A percentile compares a stretch with the other conserved stretches of the same genome.
Conservation (phyloP, 2,329 filamentous ascomycete genomes). For the Rutstroemia sp. region DNA sequence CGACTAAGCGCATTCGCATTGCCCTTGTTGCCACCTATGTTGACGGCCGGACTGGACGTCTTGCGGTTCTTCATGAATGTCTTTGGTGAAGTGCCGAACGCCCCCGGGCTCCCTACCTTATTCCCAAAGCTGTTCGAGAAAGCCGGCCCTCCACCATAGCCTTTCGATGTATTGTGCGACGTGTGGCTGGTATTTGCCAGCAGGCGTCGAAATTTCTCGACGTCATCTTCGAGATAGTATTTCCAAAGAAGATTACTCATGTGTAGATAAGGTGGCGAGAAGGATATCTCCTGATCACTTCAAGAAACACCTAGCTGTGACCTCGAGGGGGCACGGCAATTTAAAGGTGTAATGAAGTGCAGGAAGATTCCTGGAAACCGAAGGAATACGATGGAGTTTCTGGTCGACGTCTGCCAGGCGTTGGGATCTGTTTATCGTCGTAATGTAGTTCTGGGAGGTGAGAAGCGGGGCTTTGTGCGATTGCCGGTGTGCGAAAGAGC, state of each 20-base stretch:
- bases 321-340: constrained; percentile 77
- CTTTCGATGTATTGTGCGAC: constrained; percentile 47
- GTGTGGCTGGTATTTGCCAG: constrained; percentile 62
- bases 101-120: constrained; percentile 27
- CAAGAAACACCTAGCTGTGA: constrained; percentile 72
- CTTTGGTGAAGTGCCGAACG: constrained; percentile 42
- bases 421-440: neutral
- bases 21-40: constrained; percentile 37
- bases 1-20: constrained; percentile 37
- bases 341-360: constrained; percentile 67
- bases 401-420: constrained; percentile 12
- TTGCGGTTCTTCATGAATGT: constrained; percentile 43
- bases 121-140: constrained; percentile 35
- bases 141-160: constrained; percentile 36
- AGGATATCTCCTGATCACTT: constrained; percentile 27
- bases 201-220: constrained; percentile 86
- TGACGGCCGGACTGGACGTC: constrained; percentile 41
- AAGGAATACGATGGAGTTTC: constrained; percentile 1
- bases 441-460: neutral
- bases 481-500: neutral
- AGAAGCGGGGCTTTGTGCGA: neutral
- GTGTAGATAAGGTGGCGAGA: constrained; percentile 40
- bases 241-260: constrained; percentile 98
- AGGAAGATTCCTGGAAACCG: constrained; percentile 32
- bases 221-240: constrained; percentile 94